A percentile compares a stretch with the other conserved stretches of the same genome.
These are phyloP conservation scores for Aciculosporium take DNA, from an alignment of 2,329 filamentous ascomycete genomes.

Conservation along the genomic window DNA sequence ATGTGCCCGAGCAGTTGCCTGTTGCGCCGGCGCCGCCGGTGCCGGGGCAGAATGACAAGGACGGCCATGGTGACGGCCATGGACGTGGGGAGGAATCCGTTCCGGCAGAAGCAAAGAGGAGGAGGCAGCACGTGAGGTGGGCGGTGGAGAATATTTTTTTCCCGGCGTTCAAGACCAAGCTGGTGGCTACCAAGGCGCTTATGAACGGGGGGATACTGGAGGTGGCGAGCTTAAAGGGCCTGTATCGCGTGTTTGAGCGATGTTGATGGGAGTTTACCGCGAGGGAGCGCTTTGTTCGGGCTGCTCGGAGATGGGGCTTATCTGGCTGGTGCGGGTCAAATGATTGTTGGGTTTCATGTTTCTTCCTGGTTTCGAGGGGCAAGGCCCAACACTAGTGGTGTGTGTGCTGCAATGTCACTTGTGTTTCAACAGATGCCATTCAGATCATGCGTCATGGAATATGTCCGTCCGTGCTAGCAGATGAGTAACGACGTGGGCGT, in stretches of 20 bases:
- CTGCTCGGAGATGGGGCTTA: neutral
- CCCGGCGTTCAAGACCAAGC: slow-evolving; percentile 67
- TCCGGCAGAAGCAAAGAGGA: slow-evolving; percentile 36
- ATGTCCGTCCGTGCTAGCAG: too few relatives aligned
- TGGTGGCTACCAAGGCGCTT: slow-evolving; percentile 69
- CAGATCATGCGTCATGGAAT: too few relatives aligned
- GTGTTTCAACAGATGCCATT: too few relatives aligned
- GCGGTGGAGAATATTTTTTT: slow-evolving; percentile 80
- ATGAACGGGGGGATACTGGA: slow-evolving; percentile 66
- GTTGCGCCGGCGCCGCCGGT: slow-evolving; percentile 20
- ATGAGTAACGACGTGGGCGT: too few relatives aligned
- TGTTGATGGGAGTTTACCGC: slow-evolving; percentile 40
- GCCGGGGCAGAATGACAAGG: neutral
- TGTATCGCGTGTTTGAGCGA: slow-evolving; percentile 90
- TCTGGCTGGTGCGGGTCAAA: neutral
- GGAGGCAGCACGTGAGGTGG: slow-evolving; percentile 55
- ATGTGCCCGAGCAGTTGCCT: slow-evolving; percentile 76
- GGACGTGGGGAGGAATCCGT: slow-evolving; percentile 19
- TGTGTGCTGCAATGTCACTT: too few relatives aligned
- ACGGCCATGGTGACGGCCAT: neutral
- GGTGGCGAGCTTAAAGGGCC: slow-evolving; percentile 77
- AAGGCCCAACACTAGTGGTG: too few relatives aligned
- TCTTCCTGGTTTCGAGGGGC: too few relatives aligned
- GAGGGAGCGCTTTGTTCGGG: too few relatives aligned
- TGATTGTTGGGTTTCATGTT: neutral